These are phyloP conservation scores for Coemansia sp. DNA, from an alignment of 192 early-diverging fungal species.

Conservation along the genomic window DNA sequence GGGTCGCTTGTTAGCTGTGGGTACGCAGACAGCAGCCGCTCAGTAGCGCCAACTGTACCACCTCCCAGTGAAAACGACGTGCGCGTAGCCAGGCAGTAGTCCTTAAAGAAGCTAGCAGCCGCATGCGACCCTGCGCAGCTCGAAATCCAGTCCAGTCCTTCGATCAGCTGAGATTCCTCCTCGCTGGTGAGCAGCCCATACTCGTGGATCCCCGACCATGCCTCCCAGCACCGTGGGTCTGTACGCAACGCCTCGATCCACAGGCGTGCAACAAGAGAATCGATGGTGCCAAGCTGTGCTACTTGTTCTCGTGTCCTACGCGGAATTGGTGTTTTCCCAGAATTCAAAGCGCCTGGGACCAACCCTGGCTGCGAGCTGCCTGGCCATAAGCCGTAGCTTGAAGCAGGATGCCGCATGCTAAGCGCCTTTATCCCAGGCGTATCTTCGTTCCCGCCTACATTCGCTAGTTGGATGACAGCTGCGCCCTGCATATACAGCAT, in stretches of 20 bases:
- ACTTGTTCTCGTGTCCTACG: neutral
- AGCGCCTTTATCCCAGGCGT: constrained; percentile 43
- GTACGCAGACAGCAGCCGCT: constrained; percentile 15
- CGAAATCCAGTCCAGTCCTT: constrained; percentile 29
- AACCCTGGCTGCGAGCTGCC: neutral
- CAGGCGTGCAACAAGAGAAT: constrained; percentile 28
- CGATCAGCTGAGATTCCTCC: constrained; percentile 33
- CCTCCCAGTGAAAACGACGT: constrained; percentile 29
- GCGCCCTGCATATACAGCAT: constrained; percentile 56
- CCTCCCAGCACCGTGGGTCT: constrained; percentile 55
- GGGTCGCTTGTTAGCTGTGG: constrained; percentile 31
- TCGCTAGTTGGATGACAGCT: constrained; percentile 44
- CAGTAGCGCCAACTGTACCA: constrained; percentile 21
- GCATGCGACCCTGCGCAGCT: constrained; percentile 26
- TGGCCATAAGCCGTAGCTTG: neutral
- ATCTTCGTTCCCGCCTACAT: constrained; percentile 38
- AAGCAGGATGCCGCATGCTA: constrained; percentile 11
- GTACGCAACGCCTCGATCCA: constrained; percentile 28
- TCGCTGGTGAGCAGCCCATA: constrained; percentile 39
- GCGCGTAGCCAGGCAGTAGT: constrained; percentile 48
- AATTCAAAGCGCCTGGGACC: neutral
- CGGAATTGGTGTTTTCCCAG: constrained; percentile 1
- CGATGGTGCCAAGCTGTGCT: constrained; percentile 29
- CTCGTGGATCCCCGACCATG: constrained; percentile 51
- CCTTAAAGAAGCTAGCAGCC: constrained; percentile 33